phyloP scores from a whole-genome alignment of 1,284 basidiomycete genomes.

The Cutaneotrichosporon sp. region DNA sequence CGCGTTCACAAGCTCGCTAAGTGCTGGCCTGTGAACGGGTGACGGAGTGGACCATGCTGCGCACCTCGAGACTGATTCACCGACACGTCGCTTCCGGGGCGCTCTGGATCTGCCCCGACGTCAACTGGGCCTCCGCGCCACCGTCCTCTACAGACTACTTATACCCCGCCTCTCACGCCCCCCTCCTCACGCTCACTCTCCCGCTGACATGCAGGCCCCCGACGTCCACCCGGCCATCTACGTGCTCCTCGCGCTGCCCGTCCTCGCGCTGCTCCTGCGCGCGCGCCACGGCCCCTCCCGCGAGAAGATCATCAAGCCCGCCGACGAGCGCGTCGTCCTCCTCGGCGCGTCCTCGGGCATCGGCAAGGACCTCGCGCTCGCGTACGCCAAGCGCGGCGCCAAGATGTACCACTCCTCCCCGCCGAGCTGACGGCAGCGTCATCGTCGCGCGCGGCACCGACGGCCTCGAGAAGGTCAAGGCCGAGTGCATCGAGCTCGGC shows the following conservation, averaged over 20 bases:
- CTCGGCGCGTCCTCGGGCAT: conserved; percentile 81
- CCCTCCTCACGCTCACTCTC: not conserved
- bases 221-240: conserved; percentile 6
- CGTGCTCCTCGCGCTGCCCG: conserved; percentile 55
- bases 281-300: conserved; percentile 35
- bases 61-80: no score
- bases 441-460: conserved; percentile 69
- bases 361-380: conserved; percentile 70
- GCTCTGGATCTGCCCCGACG: no score
- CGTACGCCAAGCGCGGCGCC: conserved; percentile 74
- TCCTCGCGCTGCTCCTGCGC: conserved; percentile 32
- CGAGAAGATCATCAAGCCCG: conserved; percentile 47
- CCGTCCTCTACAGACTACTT: not conserved
- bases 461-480: conserved; percentile 63
- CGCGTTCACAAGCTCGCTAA: no score
- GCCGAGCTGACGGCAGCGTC: conserved; percentile 55
- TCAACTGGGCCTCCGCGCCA: no score
- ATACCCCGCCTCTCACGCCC: not conserved
- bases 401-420: conserved; percentile 57
- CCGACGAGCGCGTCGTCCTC: conserved; percentile 70
- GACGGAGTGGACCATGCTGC: no score
- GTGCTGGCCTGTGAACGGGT: no score
- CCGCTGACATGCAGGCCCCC: not conserved
- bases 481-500: conserved; percentile 60
- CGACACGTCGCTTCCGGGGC: no score